These are phyloP conservation scores for Capsicum baccatum DNA, from an alignment of 257 asterid species.

Conservation along the genomic window DNA sequence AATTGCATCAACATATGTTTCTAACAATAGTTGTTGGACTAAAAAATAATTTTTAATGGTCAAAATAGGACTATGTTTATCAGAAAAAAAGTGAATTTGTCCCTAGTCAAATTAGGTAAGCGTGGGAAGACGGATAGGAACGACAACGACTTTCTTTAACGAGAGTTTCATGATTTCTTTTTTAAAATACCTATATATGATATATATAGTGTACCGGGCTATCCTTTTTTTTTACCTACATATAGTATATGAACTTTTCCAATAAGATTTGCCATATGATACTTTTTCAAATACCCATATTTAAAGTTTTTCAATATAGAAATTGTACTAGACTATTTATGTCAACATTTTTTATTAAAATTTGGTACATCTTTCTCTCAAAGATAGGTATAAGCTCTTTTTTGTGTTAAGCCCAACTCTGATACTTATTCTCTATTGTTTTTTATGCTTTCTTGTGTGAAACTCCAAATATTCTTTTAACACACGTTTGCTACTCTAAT, in stretches of 20 bases:
- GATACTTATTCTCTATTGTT: not conserved
- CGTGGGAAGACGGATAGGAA: not conserved
- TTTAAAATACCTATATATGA: not conserved
- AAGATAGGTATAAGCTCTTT: not conserved
- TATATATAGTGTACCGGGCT: too few species aligned
- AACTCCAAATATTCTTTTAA: not conserved
- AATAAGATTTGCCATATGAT: too few species aligned
- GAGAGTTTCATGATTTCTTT: not conserved
- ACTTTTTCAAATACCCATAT: too few species aligned
- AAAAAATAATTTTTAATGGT: not conserved
- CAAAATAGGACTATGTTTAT: not conserved
- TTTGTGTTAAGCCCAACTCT: not conserved
- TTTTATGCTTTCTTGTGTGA: not conserved
- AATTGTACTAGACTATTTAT: not conserved
- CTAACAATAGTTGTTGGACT: not conserved
- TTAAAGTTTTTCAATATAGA: not conserved
- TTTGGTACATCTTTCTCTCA: not conserved
- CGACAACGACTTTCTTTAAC: too few species aligned
- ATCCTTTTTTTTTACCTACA: not conserved
- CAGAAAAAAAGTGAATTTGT: not conserved
- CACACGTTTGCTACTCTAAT: not conserved
- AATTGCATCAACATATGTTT: too few species aligned
- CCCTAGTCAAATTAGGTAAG: not conserved
- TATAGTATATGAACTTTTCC: too few species aligned
- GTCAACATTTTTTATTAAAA: not conserved